phyloP scores from a whole-genome alignment of 2,329 filamentous ascomycete genomes.

The Aspergillaceae sp. region DNA sequence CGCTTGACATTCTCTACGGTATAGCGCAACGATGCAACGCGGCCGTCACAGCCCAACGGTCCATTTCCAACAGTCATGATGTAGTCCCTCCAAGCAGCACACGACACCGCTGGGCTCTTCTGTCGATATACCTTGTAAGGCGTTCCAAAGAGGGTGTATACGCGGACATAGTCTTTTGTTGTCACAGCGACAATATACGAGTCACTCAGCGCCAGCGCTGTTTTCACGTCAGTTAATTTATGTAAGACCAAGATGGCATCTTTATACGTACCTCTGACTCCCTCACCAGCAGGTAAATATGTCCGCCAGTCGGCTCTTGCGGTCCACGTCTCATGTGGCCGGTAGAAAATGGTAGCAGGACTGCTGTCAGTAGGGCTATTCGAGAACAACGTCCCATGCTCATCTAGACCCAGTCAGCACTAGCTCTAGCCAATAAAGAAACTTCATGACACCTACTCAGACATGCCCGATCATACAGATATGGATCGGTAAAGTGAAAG shows the following conservation, averaged over 20 bases:
- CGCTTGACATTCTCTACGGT: conserved; percentile 91
- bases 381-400: conserved; percentile 77
- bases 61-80: conserved; percentile 95
- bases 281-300: conserved; percentile 76
- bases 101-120: conserved; percentile 88
- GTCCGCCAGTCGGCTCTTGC: conserved; percentile 83
- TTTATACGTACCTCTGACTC: conserved; percentile 48
- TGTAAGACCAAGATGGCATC: too few species aligned
- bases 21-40: conserved; percentile 64
- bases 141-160: conserved; percentile 88
- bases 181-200: conserved; percentile 88
- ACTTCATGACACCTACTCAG: conserved; percentile 46
- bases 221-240: conserved; percentile 1
- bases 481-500: conserved; percentile 96
- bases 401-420: conserved; percentile 40
- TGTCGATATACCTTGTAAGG: conserved; percentile 84
- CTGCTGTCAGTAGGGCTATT: conserved; percentile 60
- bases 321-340: conserved; percentile 96
- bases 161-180: conserved; percentile 74
- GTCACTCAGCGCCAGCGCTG: conserved; percentile 79
- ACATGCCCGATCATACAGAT: conserved; percentile 92
- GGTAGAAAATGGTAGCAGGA: conserved; percentile 83
- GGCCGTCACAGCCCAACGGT: conserved; percentile 68
- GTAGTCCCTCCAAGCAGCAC: conserved; percentile 90
- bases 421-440: not conserved